A percentile compares a stretch with the other conserved stretches of the same genome.
Conservation (phyloP, 768 basidiomycete species). For the Suillus fuscotomentosus region DNA sequence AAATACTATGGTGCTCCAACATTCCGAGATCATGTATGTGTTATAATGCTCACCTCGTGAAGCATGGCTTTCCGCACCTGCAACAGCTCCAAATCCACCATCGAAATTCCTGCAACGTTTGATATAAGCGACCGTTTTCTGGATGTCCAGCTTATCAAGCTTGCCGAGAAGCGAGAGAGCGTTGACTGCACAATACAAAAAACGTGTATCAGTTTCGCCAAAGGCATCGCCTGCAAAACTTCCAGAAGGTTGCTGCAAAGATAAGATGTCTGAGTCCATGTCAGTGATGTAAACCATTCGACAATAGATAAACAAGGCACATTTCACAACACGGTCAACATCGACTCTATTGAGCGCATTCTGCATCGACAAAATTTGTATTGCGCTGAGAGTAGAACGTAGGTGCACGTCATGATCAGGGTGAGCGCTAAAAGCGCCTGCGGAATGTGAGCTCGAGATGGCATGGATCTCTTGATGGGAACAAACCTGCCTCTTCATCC, state of each 20-base stretch:
- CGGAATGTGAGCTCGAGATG: neutral
- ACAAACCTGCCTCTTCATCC: constrained; percentile 80
- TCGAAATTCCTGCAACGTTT: constrained; percentile 87
- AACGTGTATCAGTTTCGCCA: constrained; percentile 93
- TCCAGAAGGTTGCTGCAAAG: constrained; percentile 83
- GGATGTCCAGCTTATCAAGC: constrained; percentile 65
- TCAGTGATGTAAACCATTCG: constrained; percentile 1
- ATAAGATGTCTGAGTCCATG: constrained; percentile 65
- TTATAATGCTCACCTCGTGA: constrained; percentile 63
- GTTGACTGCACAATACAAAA: constrained; percentile 83
- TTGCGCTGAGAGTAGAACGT: constrained; percentile 82
- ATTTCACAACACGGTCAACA: constrained; percentile 66
- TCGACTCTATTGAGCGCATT: constrained; percentile 76
- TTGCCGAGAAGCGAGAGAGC: constrained; percentile 79
- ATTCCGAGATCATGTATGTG: neutral
- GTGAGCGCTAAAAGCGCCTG: constrained; percentile 91
- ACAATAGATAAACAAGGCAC: constrained; percentile 40
- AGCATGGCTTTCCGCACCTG: constrained; percentile 92
- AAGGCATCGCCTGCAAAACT: constrained; percentile 87
- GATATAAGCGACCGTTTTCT: constrained; percentile 72
- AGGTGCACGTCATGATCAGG: constrained; percentile 93
- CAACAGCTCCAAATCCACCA: constrained; percentile 83
- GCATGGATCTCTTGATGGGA: constrained; percentile 6
- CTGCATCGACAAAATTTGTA: constrained; percentile 88
- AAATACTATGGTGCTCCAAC: constrained; percentile 55